A percentile compares a stretch with the other conserved stretches of the same genome.
These are phyloP conservation scores for Scutellaria galericulata DNA, from an alignment of 257 asterid species.

Conservation along the genomic window DNA sequence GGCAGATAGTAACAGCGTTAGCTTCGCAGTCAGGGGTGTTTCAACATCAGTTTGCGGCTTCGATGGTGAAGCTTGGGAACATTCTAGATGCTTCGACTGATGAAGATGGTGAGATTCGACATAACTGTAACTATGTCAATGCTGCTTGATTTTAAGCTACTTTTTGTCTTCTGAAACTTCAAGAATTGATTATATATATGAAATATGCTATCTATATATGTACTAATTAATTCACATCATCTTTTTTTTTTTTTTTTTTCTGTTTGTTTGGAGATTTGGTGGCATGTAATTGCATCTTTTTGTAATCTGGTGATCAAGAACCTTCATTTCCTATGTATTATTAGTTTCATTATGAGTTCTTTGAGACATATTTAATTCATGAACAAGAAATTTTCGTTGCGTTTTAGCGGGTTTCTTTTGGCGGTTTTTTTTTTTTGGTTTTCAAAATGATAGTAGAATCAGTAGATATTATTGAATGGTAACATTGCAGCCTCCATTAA, in stretches of 20 bases:
- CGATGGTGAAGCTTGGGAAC: slow-evolving; percentile 83
- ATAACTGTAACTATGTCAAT: slow-evolving; percentile 59
- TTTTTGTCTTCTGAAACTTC: not conserved
- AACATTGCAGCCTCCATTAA: too few species aligned
- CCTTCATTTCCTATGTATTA: not conserved
- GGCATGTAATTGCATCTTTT: not conserved
- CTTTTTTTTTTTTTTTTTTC: too few species aligned
- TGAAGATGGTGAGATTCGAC: slow-evolving; percentile 62
- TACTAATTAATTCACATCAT: too few species aligned
- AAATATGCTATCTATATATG: too few species aligned
- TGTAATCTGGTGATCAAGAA: not conserved
- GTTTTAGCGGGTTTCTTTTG: too few species aligned
- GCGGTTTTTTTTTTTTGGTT: too few species aligned
- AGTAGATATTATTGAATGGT: too few species aligned
- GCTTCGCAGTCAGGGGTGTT: slow-evolving; percentile 54
- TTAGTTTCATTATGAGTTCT: not conserved
- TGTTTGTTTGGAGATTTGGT: too few species aligned
- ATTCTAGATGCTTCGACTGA: slow-evolving; percentile 53
- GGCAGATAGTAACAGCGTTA: slow-evolving; percentile 62
- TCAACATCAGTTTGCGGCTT: slow-evolving; percentile 62
- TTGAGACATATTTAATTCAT: not conserved
- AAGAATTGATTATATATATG: not conserved
- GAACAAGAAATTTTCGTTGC: not conserved
- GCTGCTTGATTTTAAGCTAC: slow-evolving; percentile 9
- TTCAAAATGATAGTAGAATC: too few species aligned